Base-by-base conservation (phyloP, 129 eudicot genomes). In the Escallonia herrerae region DNA sequence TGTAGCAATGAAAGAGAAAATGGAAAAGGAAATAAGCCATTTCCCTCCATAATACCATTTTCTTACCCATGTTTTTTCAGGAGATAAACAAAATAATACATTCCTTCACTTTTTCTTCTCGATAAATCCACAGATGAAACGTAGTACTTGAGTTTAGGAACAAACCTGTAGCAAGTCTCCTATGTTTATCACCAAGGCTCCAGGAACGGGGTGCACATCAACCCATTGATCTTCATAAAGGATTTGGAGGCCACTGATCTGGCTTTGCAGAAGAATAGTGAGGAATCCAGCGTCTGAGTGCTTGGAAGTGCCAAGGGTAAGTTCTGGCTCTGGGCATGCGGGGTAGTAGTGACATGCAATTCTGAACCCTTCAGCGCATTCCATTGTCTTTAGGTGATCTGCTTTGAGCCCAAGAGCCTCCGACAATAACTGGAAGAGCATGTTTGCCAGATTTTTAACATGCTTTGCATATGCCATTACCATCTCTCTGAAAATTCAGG, bases 141-240 rank as follows among this genome's bases (percentile, higher is more conserved):
- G 1, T 22, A 22, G 33, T 22, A 22, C 1, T 22, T 22, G 33
- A 22, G 33, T 22, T 22, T 22, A 22, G 33, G 3, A 15, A 38
- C 63, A 56, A 60, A 79, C 94, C 94, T 82, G 94, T 38, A 86
- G 74, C 2, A 76, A 40, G 65, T 86, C 94, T 6, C 94, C 94
- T 15, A 82, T 65, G 13, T 86, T 82, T 52, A 86, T 83, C 5
- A 82, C 76, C 15, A 86, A 71, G 50, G 73, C 85, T 38, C 86
- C 82, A 0, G 81, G 40, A 7, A 70, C 54, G 8, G 74, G 77
- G 1, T 72, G 73, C 49, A 86, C 83, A 66, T 80, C 65, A 22
- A 58, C 81, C 94, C 94, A 86, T 37, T 80, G 75, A 59, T 82
- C 64, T 12, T 65, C 15, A 43, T 79, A 71, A 13, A 73, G 77